Conservation (phyloP, 768 basidiomycete genomes). For the Tricholoma matsutake region DNA sequence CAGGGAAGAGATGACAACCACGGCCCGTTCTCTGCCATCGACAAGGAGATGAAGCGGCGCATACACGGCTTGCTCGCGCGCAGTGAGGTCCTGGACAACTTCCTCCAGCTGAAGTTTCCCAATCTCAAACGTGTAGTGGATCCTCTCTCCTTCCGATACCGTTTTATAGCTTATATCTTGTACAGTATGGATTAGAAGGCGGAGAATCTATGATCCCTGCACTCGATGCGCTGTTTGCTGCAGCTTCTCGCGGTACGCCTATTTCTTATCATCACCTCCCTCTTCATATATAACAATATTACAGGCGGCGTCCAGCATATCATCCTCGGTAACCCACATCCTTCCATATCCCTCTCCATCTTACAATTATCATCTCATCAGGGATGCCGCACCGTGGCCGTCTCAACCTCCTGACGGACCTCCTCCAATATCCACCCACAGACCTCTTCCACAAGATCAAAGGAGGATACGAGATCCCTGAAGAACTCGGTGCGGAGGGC, state of each 20-base stretch:
- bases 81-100: constrained; percentile 83
- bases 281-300: neutral
- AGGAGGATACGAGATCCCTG: constrained; percentile 69
- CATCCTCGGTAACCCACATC: constrained; percentile 42
- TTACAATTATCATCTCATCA: constrained; percentile 4
- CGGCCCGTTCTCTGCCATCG: constrained; percentile 24
- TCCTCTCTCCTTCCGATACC: neutral
- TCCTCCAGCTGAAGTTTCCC: constrained; percentile 85
- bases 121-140: constrained; percentile 67
- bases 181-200: constrained; percentile 83
- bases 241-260: constrained; percentile 53
- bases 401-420: constrained; percentile 78
- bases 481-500: constrained; percentile 64
- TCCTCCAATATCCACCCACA: constrained; percentile 63
- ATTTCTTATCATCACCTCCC: neutral
- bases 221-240: constrained; percentile 69
- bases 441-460: constrained; percentile 86
- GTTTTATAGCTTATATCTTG: neutral
- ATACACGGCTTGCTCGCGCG: constrained; percentile 67
- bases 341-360: neutral
- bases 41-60: constrained; percentile 44
- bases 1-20: constrained; percentile 22
- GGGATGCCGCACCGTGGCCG: constrained; percentile 90
- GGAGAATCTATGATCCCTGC: constrained; percentile 94
- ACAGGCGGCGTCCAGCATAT: constrained; percentile 66